Evolutionary conservation across 1,284 basidiomycete genomes (phyloP), one percentile per base, ranked within the genome.

Genomic region (Apiotrichum sp.): DNA sequence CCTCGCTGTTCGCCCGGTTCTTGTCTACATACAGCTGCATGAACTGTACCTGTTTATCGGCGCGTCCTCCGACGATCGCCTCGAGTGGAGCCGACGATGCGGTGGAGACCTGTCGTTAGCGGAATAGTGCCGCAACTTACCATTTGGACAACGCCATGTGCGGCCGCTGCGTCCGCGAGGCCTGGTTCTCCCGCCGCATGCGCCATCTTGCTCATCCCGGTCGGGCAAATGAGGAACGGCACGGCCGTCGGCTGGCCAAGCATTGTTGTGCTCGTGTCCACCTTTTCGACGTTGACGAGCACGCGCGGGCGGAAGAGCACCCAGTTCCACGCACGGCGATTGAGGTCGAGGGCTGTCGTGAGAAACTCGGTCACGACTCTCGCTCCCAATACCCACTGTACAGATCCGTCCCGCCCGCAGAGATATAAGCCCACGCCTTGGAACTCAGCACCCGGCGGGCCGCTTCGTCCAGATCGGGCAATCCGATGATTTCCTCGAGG

Each of bases 21-120:
- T 68, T 59, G 55, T 76, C 72, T 13, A 76, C 75, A 62, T 77
- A 76, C 48, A 77, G 70, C 59, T 77, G 75, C 73, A 77, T 76
- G 61, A 77, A 74, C 59, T 75, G 74, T 13, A 68, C 58, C 52
- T 75, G 73, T 6, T 64, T 57, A 2, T 39, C 32, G 2, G 65
- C 61, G 4, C 62, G 61, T 1, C 65, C 69, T 0, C 46, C 60
- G 47, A 75, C 65, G 44, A 76, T 77, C 13, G 68, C 67, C 4
- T 67, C 59, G 33, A 77, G 61, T 0, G 73, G 71, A 2, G 71
- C 70, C 0, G 72, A 75, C 31, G 74, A 70, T 64, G 75, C 76
- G 14, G 73, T 76, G 7, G 72, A 75, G 35, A 77, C 69, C 73
- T 75, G 56, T 3, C 33, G 31, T 52, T 14, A 42, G 44, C 22